Conservation (phyloP, 345 rosid genomes). For the Moricandia arvensis region DNA sequence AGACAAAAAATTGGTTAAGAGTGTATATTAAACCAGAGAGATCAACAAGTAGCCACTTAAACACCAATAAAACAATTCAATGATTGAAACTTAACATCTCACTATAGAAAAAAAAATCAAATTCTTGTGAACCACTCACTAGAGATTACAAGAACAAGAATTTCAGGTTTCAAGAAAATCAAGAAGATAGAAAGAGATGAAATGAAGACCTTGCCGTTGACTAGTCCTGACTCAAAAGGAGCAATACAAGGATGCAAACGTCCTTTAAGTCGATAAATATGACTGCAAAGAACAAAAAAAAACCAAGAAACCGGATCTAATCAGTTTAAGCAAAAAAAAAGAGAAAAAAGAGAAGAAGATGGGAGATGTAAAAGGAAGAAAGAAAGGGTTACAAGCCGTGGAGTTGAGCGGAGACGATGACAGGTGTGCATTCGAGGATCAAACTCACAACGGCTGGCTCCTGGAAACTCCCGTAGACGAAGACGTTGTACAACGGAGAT, state of each 20-base stretch:
- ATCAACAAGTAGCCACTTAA: neutral
- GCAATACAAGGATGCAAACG: conserved; percentile 86
- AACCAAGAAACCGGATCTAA: neutral
- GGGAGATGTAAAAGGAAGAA: neutral
- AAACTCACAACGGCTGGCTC: conserved; percentile 68
- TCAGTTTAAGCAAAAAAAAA: neutral
- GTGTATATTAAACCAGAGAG: neutral
- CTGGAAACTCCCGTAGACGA: conserved; percentile 84
- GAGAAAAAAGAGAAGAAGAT: neutral
- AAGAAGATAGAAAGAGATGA: neutral
- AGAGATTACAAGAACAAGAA: neutral
- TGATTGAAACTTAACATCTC: neutral
- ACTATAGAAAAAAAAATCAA: neutral
- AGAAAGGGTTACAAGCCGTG: conserved; percentile 47
- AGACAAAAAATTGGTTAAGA: neutral
- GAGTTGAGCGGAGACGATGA: conserved; percentile 57
- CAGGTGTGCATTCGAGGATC: conserved; percentile 64
- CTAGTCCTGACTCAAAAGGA: conserved; percentile 46
- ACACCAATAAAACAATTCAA: neutral
- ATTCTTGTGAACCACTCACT: neutral
- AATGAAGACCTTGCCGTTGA: conserved; percentile 45
- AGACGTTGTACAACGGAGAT: conserved; percentile 44
- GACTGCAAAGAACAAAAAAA: too few relatives aligned
- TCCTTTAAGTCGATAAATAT: conserved; percentile 73
- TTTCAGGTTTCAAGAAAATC: neutral